phyloP scores from a whole-genome alignment of 306 rosid species.

The Benincasa hispida region DNA sequence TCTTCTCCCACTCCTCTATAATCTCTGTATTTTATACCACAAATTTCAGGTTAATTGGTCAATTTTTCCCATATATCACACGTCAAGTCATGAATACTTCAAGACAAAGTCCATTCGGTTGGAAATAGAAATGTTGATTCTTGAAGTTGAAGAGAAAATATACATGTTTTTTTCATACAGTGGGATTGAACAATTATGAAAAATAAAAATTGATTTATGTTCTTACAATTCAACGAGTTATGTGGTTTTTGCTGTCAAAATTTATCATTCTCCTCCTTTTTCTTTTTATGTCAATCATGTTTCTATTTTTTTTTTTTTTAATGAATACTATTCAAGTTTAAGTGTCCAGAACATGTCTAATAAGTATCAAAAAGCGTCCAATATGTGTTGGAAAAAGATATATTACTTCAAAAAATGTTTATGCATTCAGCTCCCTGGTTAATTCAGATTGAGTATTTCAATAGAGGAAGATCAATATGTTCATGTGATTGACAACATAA shows the following conservation, averaged over 20 bases:
- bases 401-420: neutral
- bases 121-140: neutral
- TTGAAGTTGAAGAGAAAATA: neutral
- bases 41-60: neutral
- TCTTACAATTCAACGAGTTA: neutral
- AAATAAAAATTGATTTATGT: neutral
- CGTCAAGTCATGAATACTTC: neutral
- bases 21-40: neutral
- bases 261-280: neutral
- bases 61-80: neutral
- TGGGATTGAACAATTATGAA: neutral
- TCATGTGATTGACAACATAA: neutral
- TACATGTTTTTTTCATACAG: neutral
- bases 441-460: neutral
- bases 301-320: neutral
- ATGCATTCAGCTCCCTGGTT: neutral
- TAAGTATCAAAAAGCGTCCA: neutral
- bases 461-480: neutral
- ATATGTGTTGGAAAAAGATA: neutral
- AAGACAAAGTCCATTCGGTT: neutral
- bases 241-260: neutral
- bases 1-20: neutral
- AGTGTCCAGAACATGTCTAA: neutral
- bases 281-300: neutral
- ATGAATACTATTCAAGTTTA: neutral